These are phyloP conservation scores for Acacia confusa DNA, from an alignment of 306 rosid species.

Conservation along the genomic window DNA sequence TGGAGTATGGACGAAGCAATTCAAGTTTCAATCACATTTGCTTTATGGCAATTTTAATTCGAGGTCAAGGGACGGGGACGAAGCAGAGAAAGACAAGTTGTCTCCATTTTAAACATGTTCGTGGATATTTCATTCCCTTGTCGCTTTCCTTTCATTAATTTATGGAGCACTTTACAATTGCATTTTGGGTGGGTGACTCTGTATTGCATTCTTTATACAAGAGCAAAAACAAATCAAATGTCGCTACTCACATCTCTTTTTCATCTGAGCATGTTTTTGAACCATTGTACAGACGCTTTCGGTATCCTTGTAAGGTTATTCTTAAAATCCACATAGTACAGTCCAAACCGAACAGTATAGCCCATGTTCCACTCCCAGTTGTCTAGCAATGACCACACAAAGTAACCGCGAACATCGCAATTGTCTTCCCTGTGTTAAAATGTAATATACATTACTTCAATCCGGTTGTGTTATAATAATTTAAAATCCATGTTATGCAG, in stretches of 20 bases:
- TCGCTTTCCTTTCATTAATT: constrained; percentile 7
- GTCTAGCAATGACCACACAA: constrained; percentile 93
- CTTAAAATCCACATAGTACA: constrained; percentile 81
- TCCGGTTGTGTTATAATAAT: constrained; percentile 34
- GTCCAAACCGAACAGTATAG: constrained; percentile 82
- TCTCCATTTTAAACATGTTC: constrained; percentile 3
- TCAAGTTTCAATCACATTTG: background rate
- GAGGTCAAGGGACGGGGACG: background rate
- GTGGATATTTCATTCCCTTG: background rate
- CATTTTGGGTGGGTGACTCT: background rate
- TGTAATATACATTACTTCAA: background rate
- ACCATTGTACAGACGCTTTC: constrained; percentile 80
- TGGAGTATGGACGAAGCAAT: background rate
- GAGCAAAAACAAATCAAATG: constrained; percentile 27
- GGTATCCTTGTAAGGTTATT: constrained; percentile 89
- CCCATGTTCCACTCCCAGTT: constrained; percentile 99
- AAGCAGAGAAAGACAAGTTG: background rate
- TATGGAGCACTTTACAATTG: constrained; percentile 29
- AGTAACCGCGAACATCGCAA: constrained; percentile 81
- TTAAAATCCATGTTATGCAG: background rate
- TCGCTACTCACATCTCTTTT: constrained; percentile 27
- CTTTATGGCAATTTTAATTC: background rate
- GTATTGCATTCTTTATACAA: background rate
- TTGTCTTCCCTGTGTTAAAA: constrained; percentile 62
- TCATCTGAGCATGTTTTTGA: constrained; percentile 59